Evolutionary conservation across 805 yeast species (phyloP), one percentile per base, ranked within the genome.

Genomic region (Teunomyces panamensis): DNA sequence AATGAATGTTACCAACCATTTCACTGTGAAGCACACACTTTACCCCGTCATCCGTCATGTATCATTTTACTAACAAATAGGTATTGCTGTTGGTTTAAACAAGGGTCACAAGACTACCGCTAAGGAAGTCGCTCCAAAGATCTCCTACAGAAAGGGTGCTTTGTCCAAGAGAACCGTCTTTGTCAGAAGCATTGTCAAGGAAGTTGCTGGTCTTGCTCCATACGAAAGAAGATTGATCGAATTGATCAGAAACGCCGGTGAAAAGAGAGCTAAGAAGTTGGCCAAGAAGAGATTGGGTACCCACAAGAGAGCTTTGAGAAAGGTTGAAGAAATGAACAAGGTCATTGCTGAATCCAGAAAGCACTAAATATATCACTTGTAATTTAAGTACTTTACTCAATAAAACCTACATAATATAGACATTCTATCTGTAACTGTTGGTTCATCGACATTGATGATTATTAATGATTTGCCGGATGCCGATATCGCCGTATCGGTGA

Each of bases 221-320:
- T 94, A 94, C 79, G 99, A 94, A 84, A 91, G 97, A 85, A 91
- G 99, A 83, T 85, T 94, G 75, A 87, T 95, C 71, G 99, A 94
- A 83, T 85, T 94, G 81, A 84, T 94, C 87, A 94, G 99, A 86
- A 94, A 95, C 83, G 91, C 97, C 75, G 96, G 97, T 85, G 99
- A 94, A 83, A 94, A 94, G 96, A 94, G 98, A 84, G 99, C 99
- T 65, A 89, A 94, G 89, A 94, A 94, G 90, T 90, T 94, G 74
- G 97, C 98, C 64, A 94, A 94, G 94, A 94, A 89, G 96, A 92
- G 94, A 89, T 89, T 94, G 74, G 99, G 99, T 81, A 89, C 99
- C 69, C 96, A 92, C 87, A 85, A 84, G 83, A 95, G 99, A 85
- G 97, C 98, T 70, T 89, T 89, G 88, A 94, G 89, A 77, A 94